These are phyloP conservation scores for Pistacia integerrima DNA, from an alignment of 345 rosid species.

Conservation along the genomic window DNA sequence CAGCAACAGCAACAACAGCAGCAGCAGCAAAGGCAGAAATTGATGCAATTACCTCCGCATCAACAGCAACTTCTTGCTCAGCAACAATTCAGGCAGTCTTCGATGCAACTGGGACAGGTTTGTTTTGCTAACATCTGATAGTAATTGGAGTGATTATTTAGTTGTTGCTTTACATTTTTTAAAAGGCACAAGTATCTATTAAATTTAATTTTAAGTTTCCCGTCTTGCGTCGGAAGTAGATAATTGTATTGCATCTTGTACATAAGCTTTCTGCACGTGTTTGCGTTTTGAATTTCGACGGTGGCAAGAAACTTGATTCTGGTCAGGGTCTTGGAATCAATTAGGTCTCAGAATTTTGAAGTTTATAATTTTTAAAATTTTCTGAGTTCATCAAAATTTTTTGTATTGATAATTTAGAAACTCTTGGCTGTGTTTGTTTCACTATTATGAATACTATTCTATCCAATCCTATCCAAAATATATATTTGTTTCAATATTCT, in stretches of 20 bases:
- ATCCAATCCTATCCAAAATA: too few relatives aligned
- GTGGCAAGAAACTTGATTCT: neutral
- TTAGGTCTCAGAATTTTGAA: neutral
- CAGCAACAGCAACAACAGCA: conserved; percentile 60
- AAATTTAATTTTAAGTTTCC: neutral
- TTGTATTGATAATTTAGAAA: neutral
- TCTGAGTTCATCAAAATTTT: neutral
- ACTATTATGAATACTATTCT: too few relatives aligned
- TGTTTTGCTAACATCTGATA: conserved; percentile 14
- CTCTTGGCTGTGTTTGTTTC: neutral
- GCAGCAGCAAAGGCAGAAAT: conserved; percentile 69
- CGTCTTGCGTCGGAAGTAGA: neutral
- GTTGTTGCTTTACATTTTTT: neutral
- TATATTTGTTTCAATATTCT: too few relatives aligned
- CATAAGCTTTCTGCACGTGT: neutral
- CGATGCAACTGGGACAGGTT: conserved; percentile 80
- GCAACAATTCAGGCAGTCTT: conserved; percentile 76
- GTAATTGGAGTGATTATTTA: neutral
- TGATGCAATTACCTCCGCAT: conserved; percentile 74
- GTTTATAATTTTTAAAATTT: neutral
- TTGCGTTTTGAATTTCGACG: neutral
- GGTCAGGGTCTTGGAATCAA: neutral
- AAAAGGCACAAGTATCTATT: neutral
- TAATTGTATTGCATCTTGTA: neutral
- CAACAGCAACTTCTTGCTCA: conserved; percentile 79